These are phyloP conservation scores for Podospora bellae-mahoneyi DNA, from an alignment of 495 filamentous ascomycete genomes.

Conservation along the genomic window DNA sequence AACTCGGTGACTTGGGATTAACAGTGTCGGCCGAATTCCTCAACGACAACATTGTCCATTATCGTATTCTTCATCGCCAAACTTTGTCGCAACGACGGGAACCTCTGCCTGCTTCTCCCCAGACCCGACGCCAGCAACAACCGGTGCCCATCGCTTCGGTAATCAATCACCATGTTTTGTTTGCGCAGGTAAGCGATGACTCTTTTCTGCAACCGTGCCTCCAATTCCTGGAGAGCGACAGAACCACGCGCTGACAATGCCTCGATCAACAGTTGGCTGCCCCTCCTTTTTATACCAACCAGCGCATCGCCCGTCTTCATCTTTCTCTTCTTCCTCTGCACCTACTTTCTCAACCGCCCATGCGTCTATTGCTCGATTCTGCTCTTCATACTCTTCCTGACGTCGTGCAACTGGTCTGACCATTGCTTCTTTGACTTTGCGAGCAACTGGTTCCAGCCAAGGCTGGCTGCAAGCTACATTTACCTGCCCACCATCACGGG, in stretches of 20 bases:
- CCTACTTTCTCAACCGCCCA: slow-evolving; percentile 84
- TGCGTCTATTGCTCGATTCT: slow-evolving; percentile 90
- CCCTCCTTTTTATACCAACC: slow-evolving; percentile 70
- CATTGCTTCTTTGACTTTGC: slow-evolving; percentile 81
- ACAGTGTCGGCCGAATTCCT: neutral
- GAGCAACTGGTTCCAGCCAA: slow-evolving; percentile 80
- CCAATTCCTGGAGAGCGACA: neutral
- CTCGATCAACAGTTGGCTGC: slow-evolving; percentile 56
- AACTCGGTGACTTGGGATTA: neutral
- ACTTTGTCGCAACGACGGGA: neutral
- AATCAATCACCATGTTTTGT: slow-evolving; percentile 66
- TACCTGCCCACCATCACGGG: slow-evolving; percentile 23
- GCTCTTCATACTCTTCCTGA: slow-evolving; percentile 82
- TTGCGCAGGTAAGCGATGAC: slow-evolving; percentile 61
- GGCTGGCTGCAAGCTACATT: slow-evolving; percentile 30
- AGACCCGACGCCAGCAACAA: neutral
- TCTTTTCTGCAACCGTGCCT: neutral
- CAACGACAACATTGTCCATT: neutral
- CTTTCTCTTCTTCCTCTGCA: slow-evolving; percentile 83
- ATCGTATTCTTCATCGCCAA: neutral
- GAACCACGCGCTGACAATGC: neutral
- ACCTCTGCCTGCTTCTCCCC: neutral
- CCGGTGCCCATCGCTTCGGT: neutral
- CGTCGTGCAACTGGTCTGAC: slow-evolving; percentile 88
- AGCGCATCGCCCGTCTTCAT: slow-evolving; percentile 83